Conservation (phyloP, 148 eudicot species). For the Nepenthes gracilis region DNA sequence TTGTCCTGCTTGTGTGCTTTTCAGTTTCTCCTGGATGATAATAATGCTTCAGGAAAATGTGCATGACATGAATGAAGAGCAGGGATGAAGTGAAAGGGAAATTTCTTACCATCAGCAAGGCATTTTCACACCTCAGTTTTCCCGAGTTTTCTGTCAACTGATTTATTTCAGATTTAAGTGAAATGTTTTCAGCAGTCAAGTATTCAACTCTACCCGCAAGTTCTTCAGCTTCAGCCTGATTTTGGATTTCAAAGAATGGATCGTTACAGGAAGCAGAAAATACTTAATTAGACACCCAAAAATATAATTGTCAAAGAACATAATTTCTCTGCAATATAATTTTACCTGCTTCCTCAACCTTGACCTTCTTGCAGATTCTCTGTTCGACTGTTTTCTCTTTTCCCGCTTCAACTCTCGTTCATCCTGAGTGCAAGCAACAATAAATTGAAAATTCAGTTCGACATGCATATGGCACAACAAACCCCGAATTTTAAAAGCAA, state of each 20-base stretch:
- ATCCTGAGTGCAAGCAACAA: slow-evolving; percentile 26
- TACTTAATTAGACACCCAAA: too few species aligned
- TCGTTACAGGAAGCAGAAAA: background rate
- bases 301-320: background rate
- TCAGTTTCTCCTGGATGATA: slow-evolving; percentile 54
- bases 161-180: slow-evolving; percentile 62
- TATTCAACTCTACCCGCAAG: slow-evolving; percentile 62
- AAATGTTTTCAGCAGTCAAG: slow-evolving; percentile 56
- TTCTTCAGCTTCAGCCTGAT: slow-evolving; percentile 92
- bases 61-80: background rate
- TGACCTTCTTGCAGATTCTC: slow-evolving; percentile 5
- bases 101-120: slow-evolving; percentile 42
- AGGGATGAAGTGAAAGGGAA: slow-evolving; percentile 1
- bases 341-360: slow-evolving; percentile 5
- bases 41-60: background rate
- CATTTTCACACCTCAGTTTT: slow-evolving; percentile 62
- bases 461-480: background rate
- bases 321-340: background rate
- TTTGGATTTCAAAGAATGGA: background rate
- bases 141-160: slow-evolving; percentile 49
- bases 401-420: slow-evolving; percentile 84
- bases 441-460: background rate
- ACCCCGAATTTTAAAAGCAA: too few species aligned
- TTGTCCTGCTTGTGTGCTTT: slow-evolving; percentile 20
- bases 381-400: slow-evolving; percentile 68